These are phyloP conservation scores for Bacidia rubella DNA, from an alignment of 495 filamentous ascomycete genomes.

Conservation along the genomic window DNA sequence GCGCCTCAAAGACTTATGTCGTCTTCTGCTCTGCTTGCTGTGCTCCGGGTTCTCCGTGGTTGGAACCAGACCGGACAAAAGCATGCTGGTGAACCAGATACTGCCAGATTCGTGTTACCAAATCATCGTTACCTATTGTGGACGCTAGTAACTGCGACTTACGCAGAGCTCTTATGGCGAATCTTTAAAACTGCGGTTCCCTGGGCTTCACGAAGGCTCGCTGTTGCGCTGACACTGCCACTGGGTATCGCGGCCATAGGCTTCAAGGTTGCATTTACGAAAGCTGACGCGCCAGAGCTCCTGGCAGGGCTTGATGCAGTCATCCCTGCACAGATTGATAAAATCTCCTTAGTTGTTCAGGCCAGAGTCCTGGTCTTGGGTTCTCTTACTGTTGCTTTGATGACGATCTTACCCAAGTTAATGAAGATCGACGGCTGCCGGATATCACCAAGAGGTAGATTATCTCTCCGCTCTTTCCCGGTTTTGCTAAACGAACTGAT, in stretches of 20 bases:
- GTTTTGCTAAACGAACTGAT: neutral
- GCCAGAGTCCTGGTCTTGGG: slow-evolving; percentile 36
- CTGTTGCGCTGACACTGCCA: slow-evolving; percentile 5
- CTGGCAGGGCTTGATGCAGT: slow-evolving; percentile 37
- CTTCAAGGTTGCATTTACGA: slow-evolving; percentile 74
- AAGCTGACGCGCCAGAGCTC: slow-evolving; percentile 76
- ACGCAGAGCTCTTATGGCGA: slow-evolving; percentile 35
- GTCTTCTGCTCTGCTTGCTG: slow-evolving; percentile 21
- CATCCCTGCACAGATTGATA: slow-evolving; percentile 31
- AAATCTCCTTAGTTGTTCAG: slow-evolving; percentile 34
- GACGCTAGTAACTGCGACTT: slow-evolving; percentile 57
- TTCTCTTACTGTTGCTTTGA: slow-evolving; percentile 34
- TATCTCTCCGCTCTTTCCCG: neutral
- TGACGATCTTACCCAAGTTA: slow-evolving; percentile 27
- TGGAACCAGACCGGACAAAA: slow-evolving; percentile 99
- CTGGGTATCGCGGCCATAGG: slow-evolving; percentile 43
- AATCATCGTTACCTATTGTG: slow-evolving; percentile 53
- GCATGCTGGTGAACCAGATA: slow-evolving; percentile 74
- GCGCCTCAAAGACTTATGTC: neutral
- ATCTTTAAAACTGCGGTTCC: slow-evolving; percentile 23
- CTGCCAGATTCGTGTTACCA: slow-evolving; percentile 54
- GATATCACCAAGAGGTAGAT: neutral
- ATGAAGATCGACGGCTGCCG: neutral
- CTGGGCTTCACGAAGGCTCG: slow-evolving; percentile 12
- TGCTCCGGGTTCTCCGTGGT: slow-evolving; percentile 50